Conservation (phyloP, 2,329 filamentous ascomycete genomes). For the Trichoderma oligosporum region DNA sequence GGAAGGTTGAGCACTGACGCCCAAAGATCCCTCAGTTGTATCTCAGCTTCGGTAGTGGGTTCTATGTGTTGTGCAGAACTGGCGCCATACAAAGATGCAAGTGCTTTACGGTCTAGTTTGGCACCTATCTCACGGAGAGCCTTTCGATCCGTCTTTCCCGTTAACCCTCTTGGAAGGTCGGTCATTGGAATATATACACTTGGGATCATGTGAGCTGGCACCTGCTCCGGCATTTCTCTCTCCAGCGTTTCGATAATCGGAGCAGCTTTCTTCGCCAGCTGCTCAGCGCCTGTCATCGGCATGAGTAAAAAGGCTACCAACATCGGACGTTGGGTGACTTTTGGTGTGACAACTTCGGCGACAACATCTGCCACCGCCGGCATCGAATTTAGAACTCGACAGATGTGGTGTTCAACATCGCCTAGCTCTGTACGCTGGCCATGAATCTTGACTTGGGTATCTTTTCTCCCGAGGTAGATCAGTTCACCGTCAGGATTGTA, state of each 20-base stretch:
- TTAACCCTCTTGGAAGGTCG: neutral
- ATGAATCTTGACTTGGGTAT: slow-evolving; percentile 5
- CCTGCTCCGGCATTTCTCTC: neutral
- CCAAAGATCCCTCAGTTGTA: slow-evolving; percentile 33
- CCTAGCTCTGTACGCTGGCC: slow-evolving; percentile 49
- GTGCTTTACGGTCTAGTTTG: slow-evolving; percentile 9
- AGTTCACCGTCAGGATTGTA: neutral
- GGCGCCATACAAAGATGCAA: slow-evolving; percentile 8
- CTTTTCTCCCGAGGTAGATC: neutral
- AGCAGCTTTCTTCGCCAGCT: neutral
- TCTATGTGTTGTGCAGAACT: slow-evolving; percentile 17
- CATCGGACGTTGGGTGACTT: neutral
- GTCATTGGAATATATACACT: slow-evolving; percentile 5
- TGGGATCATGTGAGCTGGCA: slow-evolving; percentile 11
- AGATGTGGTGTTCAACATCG: slow-evolving; percentile 18
- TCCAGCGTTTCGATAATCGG: neutral
- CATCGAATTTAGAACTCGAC: neutral
- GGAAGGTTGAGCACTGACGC: no score
- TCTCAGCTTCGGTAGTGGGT: slow-evolving; percentile 20
- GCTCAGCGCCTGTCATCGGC: neutral
- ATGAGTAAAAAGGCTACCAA: slow-evolving; percentile 10
- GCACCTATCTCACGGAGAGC: slow-evolving; percentile 13
- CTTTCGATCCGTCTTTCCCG: slow-evolving; percentile 18
- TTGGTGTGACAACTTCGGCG: slow-evolving; percentile 15
- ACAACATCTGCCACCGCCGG: slow-evolving; percentile 4